These are phyloP conservation scores for Leishmania aethiopica DNA, from an alignment of 208 protist genomes.

Conservation along the genomic window DNA sequence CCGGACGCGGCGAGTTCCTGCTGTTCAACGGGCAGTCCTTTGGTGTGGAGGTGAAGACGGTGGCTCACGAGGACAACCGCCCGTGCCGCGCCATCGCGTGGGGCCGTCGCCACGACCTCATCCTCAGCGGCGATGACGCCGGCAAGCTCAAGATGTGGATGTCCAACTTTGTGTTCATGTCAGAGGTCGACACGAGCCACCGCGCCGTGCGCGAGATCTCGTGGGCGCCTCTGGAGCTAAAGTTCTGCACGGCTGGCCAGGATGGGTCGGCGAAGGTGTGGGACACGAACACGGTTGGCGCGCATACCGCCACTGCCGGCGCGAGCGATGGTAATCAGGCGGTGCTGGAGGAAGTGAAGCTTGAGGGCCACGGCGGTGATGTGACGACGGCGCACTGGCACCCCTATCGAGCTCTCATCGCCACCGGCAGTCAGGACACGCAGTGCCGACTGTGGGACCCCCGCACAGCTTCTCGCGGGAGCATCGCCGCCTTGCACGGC, in stretches of 20 bases:
- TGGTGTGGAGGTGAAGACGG: constrained; percentile 87
- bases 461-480: constrained; percentile 70
- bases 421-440: constrained; percentile 87
- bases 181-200: constrained; percentile 83
- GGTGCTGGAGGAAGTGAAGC: constrained; percentile 74
- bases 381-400: constrained; percentile 91
- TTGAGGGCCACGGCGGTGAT: constrained; percentile 88
- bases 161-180: constrained; percentile 77
- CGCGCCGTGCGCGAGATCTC: constrained; percentile 77
- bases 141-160: constrained; percentile 87
- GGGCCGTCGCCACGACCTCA: constrained; percentile 79
- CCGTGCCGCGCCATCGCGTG: constrained; percentile 79
- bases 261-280: constrained; percentile 86
- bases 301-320: constrained; percentile 10
- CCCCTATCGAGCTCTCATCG: constrained; percentile 78
- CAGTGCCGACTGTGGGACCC: constrained; percentile 89
- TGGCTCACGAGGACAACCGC: constrained; percentile 80
- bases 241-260: constrained; percentile 86
- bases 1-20: constrained; percentile 81
- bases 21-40: constrained; percentile 90
- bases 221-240: constrained; percentile 78
- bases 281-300: constrained; percentile 74
- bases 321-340: constrained; percentile 11
- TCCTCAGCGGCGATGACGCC: constrained; percentile 84
- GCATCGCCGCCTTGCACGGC: constrained; percentile 78